These are phyloP conservation scores for Amborella trichopoda DNA, from an alignment of 164 flowering plant genomes.

Conservation along the genomic window DNA sequence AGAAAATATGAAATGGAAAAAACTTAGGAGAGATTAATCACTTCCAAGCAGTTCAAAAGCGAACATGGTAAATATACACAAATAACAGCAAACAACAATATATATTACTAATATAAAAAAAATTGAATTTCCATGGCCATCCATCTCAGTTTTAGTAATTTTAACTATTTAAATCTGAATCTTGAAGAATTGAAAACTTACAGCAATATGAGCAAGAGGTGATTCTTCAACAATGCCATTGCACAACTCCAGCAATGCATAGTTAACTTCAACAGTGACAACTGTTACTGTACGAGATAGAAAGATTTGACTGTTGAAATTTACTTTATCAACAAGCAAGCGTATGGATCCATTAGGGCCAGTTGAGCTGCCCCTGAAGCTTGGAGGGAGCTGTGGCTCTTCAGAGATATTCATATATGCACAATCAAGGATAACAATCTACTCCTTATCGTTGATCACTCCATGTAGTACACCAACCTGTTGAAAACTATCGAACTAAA, in stretches of 20 bases:
- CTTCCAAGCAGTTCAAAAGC: too few species aligned
- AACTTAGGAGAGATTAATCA: too few species aligned
- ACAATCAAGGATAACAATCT: slow-evolving; percentile 68
- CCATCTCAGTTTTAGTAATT: too few species aligned
- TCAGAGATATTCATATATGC: slow-evolving; percentile 60
- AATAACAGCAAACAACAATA: too few species aligned
- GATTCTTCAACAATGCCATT: slow-evolving; percentile 65
- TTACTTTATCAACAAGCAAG: slow-evolving; percentile 84
- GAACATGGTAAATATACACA: too few species aligned
- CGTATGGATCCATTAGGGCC: slow-evolving; percentile 64
- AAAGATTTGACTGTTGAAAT: slow-evolving; percentile 62
- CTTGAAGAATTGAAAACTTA: slow-evolving; percentile 27
- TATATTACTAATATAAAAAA: too few species aligned
- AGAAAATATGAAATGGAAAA: too few species aligned
- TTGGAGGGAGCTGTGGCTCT: slow-evolving; percentile 79
- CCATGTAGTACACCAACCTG: slow-evolving; percentile 81
- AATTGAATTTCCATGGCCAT: too few species aligned
- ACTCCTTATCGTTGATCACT: slow-evolving; percentile 80
- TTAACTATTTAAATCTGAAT: too few species aligned
- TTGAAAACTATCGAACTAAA: too few species aligned
- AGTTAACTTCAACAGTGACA: slow-evolving; percentile 56
- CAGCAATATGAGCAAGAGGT: slow-evolving; percentile 75
- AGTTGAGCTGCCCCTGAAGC: slow-evolving; percentile 56
- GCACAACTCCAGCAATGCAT: slow-evolving; percentile 80
- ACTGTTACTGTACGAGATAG: slow-evolving; percentile 70